Base-by-base conservation (phyloP, 139 green algal species). In the Chlamydomonas sphaeroides region DNA sequence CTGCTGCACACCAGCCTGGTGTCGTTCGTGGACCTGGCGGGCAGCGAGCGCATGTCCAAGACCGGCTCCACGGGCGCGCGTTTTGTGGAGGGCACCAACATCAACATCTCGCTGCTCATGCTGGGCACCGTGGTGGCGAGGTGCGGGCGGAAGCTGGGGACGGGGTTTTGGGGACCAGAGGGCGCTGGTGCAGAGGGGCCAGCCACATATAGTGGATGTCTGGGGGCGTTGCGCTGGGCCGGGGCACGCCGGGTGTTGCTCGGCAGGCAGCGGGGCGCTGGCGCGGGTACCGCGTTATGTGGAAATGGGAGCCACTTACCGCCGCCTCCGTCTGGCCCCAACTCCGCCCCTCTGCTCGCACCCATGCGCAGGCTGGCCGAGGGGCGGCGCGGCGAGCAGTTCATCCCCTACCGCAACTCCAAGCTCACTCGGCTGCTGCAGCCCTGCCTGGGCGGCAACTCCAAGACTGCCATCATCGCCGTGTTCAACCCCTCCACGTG, bases 361-460 rank as follows among this genome's bases (percentile, higher is more conserved):
- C 59, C 59, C 59, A 32, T 65, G 32, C 30, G 1, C 74, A 73
- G 76, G n/a, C 73, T 89, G 71, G 85, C 85, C 25, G 78, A 89
- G 42, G 84, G 79, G 25, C 56, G 56, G n/a, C 48, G 51, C 26
- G 53, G 66, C 39, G 68, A 83, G n/a, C 53, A 57, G 38, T 92
- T 93, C 86, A 85, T 95, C 18, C 90, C 92, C 21, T 94, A 91
- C 85, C 88, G 92, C 42, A 90, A 95, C 76, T 92, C 86, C 68
- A 94, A 93, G 85, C 92, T 95, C 23, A 95, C 92, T 7, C 84
- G 90, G 5, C 67, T 95, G 56, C 87, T 95, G 65, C 88, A 89
- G 85, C 85, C 85, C 10, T 89, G 78, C 71, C 65, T 92, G 66
- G 85, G 79, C 5, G 88, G 88, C 33, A 92, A 92, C 79, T 67